phyloP scores from a whole-genome alignment of 1,284 basidiomycete species.

The Ustilago crameri region DNA sequence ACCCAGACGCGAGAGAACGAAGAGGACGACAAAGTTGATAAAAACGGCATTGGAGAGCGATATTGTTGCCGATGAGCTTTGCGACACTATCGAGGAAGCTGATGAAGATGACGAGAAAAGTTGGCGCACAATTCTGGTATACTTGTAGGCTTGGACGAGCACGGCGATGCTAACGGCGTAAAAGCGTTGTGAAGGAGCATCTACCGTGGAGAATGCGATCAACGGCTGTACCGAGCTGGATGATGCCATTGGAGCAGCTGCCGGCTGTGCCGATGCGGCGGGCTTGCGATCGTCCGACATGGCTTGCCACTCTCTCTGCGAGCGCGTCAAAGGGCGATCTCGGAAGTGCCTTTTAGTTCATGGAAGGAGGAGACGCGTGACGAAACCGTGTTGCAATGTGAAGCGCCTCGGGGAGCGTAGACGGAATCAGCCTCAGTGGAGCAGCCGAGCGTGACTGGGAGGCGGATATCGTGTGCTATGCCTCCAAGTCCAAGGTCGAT shows the following conservation, averaged over 20 bases:
- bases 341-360: neutral
- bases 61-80: conserved; percentile 72
- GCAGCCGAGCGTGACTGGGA: no score
- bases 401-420: no score
- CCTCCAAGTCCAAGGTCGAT: neutral
- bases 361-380: conserved; percentile 1
- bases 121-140: conserved; percentile 13
- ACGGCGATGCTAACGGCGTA: conserved; percentile 71
- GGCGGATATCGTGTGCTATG: no score
- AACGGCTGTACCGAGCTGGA: conserved; percentile 51
- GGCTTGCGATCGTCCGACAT: conserved; percentile 24
- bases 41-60: conserved; percentile 73
- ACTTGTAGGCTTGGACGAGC: conserved; percentile 70
- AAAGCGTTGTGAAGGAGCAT: conserved; percentile 72
- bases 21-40: conserved; percentile 72
- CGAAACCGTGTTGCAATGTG: no score
- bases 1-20: conserved; percentile 75
- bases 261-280: conserved; percentile 5
- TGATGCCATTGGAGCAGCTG: conserved; percentile 2
- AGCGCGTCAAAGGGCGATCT: conserved; percentile 1
- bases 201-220: conserved; percentile 67
- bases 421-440: no score
- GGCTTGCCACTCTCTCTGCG: neutral
- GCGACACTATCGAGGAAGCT: conserved; percentile 16
- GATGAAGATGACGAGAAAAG: conserved; percentile 20